Evolutionary conservation across 768 basidiomycete species (phyloP).

Genomic region (Leccinellum albellum): DNA sequence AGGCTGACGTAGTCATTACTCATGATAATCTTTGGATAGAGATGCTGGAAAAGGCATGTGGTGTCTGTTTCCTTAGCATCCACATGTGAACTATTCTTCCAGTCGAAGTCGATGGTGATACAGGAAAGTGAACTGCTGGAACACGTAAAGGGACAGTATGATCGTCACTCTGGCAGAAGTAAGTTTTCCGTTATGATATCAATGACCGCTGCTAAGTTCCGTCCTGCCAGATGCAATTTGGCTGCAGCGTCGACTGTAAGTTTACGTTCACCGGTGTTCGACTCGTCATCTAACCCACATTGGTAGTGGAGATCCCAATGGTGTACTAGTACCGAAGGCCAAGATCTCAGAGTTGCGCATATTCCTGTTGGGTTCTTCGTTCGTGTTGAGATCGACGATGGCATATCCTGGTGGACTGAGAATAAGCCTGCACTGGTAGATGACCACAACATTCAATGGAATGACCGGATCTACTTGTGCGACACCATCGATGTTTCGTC

Average conservation of each 20-base stretch:
- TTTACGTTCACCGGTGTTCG: too few relatives aligned
- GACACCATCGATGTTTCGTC: neutral
- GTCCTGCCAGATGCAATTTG: neutral
- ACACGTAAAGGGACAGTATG: neutral
- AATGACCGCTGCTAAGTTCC: neutral
- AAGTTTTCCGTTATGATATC: neutral
- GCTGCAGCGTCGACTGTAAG: neutral
- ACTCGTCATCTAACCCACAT: neutral
- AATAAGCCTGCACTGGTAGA: neutral
- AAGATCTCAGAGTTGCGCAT: neutral
- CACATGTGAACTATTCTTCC: neutral
- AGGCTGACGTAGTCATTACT: constrained; percentile 2
- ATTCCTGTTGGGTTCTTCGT: constrained; percentile 13
- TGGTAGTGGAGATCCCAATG: neutral
- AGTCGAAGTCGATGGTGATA: neutral
- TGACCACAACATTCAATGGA: neutral
- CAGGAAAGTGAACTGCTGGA: neutral
- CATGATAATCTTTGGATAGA: constrained; percentile 10
- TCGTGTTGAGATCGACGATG: neutral
- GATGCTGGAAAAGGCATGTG: neutral
- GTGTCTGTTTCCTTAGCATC: neutral
- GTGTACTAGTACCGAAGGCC: too few relatives aligned
- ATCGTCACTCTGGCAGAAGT: neutral
- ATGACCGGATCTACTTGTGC: neutral
- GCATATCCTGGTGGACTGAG: neutral